phyloP scores from a whole-genome alignment of 129 eudicot species.

The Saussurea involucrata region DNA sequence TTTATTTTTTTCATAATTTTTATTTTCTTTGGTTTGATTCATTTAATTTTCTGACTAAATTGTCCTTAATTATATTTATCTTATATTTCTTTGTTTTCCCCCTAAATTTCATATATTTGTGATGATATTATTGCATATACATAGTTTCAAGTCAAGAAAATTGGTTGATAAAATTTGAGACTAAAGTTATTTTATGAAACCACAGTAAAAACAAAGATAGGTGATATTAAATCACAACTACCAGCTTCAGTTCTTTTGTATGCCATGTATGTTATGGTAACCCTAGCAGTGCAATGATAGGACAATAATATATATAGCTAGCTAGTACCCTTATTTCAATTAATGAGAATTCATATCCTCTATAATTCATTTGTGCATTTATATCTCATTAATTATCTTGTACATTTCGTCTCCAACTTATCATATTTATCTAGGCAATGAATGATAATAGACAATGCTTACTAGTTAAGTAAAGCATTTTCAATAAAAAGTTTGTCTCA shows the following conservation, averaged over 20 bases:
- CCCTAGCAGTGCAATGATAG: neutral
- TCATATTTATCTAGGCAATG: neutral
- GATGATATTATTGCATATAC: neutral
- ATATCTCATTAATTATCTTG: neutral
- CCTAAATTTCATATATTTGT: neutral
- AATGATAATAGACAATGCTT: neutral
- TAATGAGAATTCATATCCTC: neutral
- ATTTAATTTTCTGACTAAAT: too few species aligned
- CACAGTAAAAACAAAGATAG: neutral
- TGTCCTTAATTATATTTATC: neutral
- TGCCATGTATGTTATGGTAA: neutral
- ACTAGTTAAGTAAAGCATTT: neutral
- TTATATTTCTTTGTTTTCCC: neutral
- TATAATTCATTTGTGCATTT: neutral
- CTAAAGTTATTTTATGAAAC: neutral
- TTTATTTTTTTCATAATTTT: neutral
- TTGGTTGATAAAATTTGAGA: neutral
- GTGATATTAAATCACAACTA: neutral
- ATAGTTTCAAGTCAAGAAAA: too few species aligned
- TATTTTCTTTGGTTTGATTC: neutral
- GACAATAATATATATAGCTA: neutral
- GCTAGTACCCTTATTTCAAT: neutral
- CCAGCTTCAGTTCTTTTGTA: neutral
- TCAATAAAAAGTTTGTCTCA: neutral
- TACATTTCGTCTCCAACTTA: neutral